Percentiles rank a stretch among this genome's conserved stretches.
Conservation (phyloP, 225 moss, liverwort and hornwort species). For the Neckera pumila region DNA sequence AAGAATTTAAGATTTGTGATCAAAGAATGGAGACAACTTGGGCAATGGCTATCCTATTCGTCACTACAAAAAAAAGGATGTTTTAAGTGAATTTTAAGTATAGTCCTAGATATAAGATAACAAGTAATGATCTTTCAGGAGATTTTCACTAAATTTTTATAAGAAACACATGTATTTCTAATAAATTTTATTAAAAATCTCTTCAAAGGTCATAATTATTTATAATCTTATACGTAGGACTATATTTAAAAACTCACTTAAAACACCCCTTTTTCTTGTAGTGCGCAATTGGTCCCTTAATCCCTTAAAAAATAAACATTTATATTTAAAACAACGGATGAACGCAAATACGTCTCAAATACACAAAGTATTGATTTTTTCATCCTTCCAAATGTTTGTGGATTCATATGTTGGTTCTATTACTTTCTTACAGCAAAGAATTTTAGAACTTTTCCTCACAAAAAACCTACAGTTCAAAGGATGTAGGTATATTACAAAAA, state of each 20-base stretch:
- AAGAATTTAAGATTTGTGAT: not conserved
- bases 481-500: not conserved
- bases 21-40: not conserved
- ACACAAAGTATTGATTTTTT: not conserved
- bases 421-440: too few relatives aligned
- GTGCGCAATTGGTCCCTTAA: not conserved
- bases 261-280: too few relatives aligned
- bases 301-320: fast-evolving
- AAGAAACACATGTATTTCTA: too few relatives aligned
- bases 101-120: too few relatives aligned
- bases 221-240: too few relatives aligned
- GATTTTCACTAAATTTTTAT: too few relatives aligned
- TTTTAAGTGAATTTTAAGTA: too few relatives aligned
- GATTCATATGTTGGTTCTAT: not conserved
- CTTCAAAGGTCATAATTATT: too few relatives aligned
- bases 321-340: fast-evolving
- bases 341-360: not conserved
- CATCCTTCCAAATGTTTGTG: not conserved
- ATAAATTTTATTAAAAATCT: too few relatives aligned
- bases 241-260: too few relatives aligned
- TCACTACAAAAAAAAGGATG: too few relatives aligned
- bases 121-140: too few relatives aligned
- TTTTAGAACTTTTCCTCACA: not conserved
- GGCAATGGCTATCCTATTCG: fast-evolving
- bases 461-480: not conserved